A percentile compares a stretch with the other conserved stretches of the same genome.
Conservation (phyloP, 140 eudicot species). For the Oenanthe javanica region DNA sequence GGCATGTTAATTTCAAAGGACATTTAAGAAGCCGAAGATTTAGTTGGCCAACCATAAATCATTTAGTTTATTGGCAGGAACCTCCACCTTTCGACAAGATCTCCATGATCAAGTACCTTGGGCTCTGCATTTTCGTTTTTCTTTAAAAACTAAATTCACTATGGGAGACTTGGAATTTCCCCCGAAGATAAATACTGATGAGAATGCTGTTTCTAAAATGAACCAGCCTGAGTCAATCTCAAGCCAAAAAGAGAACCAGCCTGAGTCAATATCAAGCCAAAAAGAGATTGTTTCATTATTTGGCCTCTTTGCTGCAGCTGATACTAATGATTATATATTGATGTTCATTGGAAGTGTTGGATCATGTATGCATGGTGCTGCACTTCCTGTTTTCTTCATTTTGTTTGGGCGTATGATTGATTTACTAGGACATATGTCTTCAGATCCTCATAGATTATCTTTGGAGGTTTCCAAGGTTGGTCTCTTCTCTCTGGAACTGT, state of each 20-base stretch:
- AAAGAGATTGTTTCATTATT: slow-evolving; percentile 31
- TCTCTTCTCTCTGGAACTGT: background rate
- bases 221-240: no score
- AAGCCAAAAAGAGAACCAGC: slow-evolving; percentile 6
- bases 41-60: slow-evolving; percentile 44
- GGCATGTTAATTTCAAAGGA: slow-evolving; percentile 3
- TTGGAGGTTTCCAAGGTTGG: slow-evolving; percentile 52
- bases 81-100: slow-evolving; percentile 17
- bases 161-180: slow-evolving; percentile 56
- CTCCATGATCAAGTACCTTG: slow-evolving; percentile 19
- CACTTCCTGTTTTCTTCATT: slow-evolving; percentile 63
- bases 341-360: slow-evolving; percentile 76
- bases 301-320: slow-evolving; percentile 68
- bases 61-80: slow-evolving; percentile 37
- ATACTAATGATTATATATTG: slow-evolving; percentile 47
- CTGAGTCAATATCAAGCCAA: slow-evolving; percentile 22
- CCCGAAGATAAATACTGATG: slow-evolving; percentile 20
- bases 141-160: background rate
- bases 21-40: slow-evolving; percentile 23
- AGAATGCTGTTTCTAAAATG: slow-evolving; percentile 19
- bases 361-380: slow-evolving; percentile 75
- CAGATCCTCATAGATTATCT: slow-evolving; percentile 53
- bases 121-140: slow-evolving; percentile 12
- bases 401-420: slow-evolving; percentile 74
- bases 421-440: slow-evolving; percentile 65